These are phyloP conservation scores for Pythium brachiatum DNA, from an alignment of 352 stramenopile species.

Conservation along the genomic window DNA sequence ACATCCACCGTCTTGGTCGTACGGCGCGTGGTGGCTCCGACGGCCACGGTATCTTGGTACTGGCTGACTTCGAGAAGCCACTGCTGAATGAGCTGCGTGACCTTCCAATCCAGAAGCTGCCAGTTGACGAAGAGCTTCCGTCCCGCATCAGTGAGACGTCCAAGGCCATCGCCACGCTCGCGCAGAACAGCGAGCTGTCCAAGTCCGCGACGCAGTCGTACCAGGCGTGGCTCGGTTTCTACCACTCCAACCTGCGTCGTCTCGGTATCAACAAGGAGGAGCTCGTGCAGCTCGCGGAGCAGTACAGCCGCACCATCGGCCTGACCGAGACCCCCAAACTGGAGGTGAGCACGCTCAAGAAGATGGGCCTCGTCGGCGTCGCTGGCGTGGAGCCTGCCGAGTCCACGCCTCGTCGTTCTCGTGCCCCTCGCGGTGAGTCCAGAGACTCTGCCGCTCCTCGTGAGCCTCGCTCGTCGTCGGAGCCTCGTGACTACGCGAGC, in stretches of 20 bases:
- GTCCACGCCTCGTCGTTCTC: background rate
- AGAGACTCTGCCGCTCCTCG: background rate
- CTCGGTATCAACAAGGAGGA: slow-evolving; percentile 33
- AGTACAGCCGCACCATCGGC: slow-evolving; percentile 38
- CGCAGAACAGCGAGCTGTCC: slow-evolving; percentile 47
- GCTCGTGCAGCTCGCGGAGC: slow-evolving; percentile 60
- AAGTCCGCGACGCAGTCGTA: slow-evolving; percentile 88
- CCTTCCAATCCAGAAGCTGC: slow-evolving; percentile 35
- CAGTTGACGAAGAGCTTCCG: slow-evolving; percentile 22
- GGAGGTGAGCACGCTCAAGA: slow-evolving; percentile 59
- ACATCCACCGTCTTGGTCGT: slow-evolving; percentile 95
- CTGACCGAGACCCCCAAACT: slow-evolving; percentile 48
- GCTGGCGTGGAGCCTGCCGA: slow-evolving; percentile 37
- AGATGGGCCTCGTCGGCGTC: slow-evolving; percentile 61
- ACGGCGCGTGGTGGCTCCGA: slow-evolving; percentile 89
- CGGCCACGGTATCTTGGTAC: slow-evolving; percentile 77
- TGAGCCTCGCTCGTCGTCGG: background rate
- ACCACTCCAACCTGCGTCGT: slow-evolving; percentile 76
- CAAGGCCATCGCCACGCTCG: slow-evolving; percentile 36
- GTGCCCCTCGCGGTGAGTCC: background rate
- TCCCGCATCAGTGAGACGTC: slow-evolving; percentile 8
- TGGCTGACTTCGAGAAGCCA: slow-evolving; percentile 82
- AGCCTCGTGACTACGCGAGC: background rate
- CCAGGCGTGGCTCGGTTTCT: slow-evolving; percentile 94
- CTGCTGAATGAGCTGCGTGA: slow-evolving; percentile 67